Evolutionary conservation across 192 early-diverging fungal species (phyloP).

Genomic region (Mortierella alpina): DNA sequence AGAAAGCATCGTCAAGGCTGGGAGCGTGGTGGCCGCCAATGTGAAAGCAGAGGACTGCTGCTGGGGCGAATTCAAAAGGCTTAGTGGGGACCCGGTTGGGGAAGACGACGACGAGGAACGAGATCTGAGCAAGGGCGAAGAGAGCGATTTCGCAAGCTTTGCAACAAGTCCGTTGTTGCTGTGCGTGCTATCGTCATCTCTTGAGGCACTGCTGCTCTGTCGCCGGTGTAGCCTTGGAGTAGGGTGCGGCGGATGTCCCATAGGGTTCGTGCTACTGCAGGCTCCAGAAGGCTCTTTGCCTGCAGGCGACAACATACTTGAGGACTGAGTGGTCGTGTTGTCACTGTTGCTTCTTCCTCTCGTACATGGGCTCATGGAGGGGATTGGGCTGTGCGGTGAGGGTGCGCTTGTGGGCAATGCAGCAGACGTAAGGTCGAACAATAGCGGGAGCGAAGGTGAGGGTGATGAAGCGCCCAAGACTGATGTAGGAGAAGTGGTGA

Average conservation of each 20-base stretch:
- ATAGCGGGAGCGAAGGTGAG: constrained; percentile 28
- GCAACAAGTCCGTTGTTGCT: constrained; percentile 19
- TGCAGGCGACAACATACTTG: too few relatives aligned
- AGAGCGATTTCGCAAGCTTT: constrained; percentile 41
- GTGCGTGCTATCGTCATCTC: not conserved
- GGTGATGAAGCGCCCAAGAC: not conserved
- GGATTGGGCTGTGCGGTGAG: not conserved
- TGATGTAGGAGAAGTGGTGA: not conserved
- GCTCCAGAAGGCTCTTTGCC: too few relatives aligned
- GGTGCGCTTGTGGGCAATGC: constrained; percentile 1
- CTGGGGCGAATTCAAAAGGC: constrained; percentile 10
- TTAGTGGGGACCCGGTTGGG: constrained; percentile 17
- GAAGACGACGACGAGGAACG: constrained; percentile 5
- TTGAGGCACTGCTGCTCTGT: not conserved
- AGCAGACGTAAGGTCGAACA: constrained; percentile 42
- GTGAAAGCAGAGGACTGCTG: constrained; percentile 41
- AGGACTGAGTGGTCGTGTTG: too few relatives aligned
- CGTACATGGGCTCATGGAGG: not conserved
- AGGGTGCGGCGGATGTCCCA: not conserved
- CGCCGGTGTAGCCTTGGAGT: not conserved
- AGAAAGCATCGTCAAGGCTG: constrained; percentile 28
- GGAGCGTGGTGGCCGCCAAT: constrained; percentile 24
- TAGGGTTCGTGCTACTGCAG: not conserved
- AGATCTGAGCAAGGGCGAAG: constrained; percentile 20
- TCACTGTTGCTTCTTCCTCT: not conserved